Base-by-base conservation (phyloP, 129 eudicot species). In the Solidago caesia region DNA sequence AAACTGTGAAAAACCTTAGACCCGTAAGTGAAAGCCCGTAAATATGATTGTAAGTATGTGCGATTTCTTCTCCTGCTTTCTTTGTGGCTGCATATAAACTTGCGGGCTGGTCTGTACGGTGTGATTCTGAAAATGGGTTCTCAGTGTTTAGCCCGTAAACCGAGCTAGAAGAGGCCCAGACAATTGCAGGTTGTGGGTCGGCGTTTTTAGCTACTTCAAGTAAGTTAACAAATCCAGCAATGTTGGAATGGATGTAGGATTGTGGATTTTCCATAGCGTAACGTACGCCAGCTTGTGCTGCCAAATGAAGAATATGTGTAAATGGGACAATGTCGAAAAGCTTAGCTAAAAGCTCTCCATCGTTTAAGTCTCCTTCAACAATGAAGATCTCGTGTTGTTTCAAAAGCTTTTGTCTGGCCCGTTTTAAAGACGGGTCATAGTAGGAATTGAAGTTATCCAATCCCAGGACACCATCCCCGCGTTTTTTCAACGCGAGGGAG, bases 261-360 rank as follows among this genome's bases (percentile, higher is more conserved):
- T 77, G 87, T 0, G 96, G 96, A 62, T 89, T 89, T 68, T 87
- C 80, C 96, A 89, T 89, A 2, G 96, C 96, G 79, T 89, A 89
- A 1, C 96, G 87, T 0, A 89, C 96, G 0, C 96, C 96, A 6
- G 96, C 96, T 60, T 89, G 96, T 0, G 96, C 96, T 0, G 96
- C 96, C 0, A 89, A 64, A 53, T 89, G 96, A 5, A 89, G 87
- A 0, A 89, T 79, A 46, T 89, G 96, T 1, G 84, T 84, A 44
- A 89, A 89, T 1, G 92, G 96, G 3, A 87, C 96, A 60, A 89
- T 81, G 80, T 87, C 91, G 11, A 87, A 89, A 8, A 89, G 77
- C 67, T 89, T 89, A 0, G 76, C 29, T 2, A 89, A 71, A 72
- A 89, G 56, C 53, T 85, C 92, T 12, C 76, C 84, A 63, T 89